Percentiles rank a stretch among this genome's conserved stretches.
Evolutionary conservation across 106 monocot species (phyloP).

Genomic region (Apostasia shenzhenica): DNA sequence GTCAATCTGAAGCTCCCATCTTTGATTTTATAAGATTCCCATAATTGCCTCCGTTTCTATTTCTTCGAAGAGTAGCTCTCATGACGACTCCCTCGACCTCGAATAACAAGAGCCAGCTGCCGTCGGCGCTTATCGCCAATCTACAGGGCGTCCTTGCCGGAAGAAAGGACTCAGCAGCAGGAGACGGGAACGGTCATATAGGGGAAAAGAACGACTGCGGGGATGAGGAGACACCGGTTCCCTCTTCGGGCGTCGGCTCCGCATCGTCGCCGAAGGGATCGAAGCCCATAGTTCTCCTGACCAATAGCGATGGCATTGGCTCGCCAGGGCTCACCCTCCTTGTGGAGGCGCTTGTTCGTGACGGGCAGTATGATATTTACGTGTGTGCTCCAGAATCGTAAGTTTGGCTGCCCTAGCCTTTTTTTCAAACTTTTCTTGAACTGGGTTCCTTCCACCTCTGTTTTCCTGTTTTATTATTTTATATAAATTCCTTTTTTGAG

Average conservation of each 20-base stretch:
- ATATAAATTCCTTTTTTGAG: too few species aligned
- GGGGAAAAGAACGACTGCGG: background rate
- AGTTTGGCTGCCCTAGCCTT: constrained; percentile 11
- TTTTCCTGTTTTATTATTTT: too few species aligned
- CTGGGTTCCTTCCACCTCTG: background rate
- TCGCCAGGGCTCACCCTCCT: constrained; percentile 68
- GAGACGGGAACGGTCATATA: constrained; percentile 8
- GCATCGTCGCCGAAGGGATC: background rate
- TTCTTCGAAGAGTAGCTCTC: background rate
- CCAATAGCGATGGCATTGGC: constrained; percentile 79
- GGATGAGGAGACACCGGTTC: constrained; percentile 2
- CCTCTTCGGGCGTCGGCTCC: constrained; percentile 6
- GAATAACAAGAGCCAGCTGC: constrained; percentile 25
- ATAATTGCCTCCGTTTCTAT: background rate
- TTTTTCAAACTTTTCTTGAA: background rate
- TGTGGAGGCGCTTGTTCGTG: constrained; percentile 66
- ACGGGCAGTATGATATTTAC: constrained; percentile 43
- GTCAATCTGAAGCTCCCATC: background rate
- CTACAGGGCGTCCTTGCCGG: constrained; percentile 70
- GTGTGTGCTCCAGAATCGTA: constrained; percentile 94
- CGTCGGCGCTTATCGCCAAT: constrained; percentile 70
- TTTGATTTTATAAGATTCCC: background rate
- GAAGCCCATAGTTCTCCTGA: constrained; percentile 73
- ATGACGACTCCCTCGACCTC: constrained; percentile 21
- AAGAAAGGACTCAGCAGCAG: constrained; percentile 12